Evolutionary conservation across 306 rosid species (phyloP), one percentile per base, ranked within the genome.

Genomic region (Pyrus communis): DNA sequence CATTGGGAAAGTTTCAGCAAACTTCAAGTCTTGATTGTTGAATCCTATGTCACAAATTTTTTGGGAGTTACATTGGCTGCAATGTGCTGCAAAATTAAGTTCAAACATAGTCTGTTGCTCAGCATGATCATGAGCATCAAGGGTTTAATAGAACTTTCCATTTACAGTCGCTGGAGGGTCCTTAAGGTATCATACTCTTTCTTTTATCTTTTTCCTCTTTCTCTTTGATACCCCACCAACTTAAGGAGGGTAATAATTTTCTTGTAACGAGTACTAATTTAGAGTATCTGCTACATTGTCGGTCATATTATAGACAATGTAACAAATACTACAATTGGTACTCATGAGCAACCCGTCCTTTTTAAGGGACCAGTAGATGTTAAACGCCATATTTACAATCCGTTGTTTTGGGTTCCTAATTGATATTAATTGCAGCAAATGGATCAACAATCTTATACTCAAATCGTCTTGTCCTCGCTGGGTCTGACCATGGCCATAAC

Each of bases 71-170:
- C 85, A 27, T 21, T 89, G 82, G 90, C 89, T 87, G 84, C 87
- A 30, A 80, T 93, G 59, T 73, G 82, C 77, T 83, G 82, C 46
- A 86, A 88, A 73, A 79, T 93, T 84, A 88, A 88, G 1, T 55
- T 90, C 27, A 75, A 89, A 28, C 91, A 31, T 31, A 91, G 91
- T 5, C 61, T 90, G 57, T 70, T 88, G 63, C 91, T 90, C 52
- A 82, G 93, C 69, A 72, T 89, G 69, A 73, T 89, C 74, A 78
- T 93, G 92, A 89, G 87, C 80, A 74, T 80, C 83, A 87, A 87
- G 88, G 96, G 97, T 77, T 80, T 84, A 7, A 72, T 86, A 69
- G 97, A 93, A 71, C 76, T 89, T 75, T 75, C 80, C 65, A 2
- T 76, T 73, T 80, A 89, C 83, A 25, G 73, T 30, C 23, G 40